A percentile compares a stretch with the other conserved stretches of the same genome.
phyloP scores from a whole-genome alignment of 176 grass and related monocot genomes.

The Ananas comosus region DNA sequence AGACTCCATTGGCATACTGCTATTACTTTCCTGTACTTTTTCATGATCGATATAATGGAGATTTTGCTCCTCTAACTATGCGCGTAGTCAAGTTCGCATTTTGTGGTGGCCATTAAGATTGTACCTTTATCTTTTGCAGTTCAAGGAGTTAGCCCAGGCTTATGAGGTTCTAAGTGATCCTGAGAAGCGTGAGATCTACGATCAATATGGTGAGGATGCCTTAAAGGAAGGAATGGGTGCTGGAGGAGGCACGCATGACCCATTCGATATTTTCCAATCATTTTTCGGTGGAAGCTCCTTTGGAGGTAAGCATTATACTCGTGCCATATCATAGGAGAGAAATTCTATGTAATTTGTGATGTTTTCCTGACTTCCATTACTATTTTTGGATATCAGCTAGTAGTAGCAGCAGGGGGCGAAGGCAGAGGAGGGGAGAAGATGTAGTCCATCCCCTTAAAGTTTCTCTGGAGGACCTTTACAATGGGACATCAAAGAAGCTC shows the following conservation, averaged over 20 bases:
- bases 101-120: too few relatives aligned
- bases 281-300: slow-evolving; percentile 74
- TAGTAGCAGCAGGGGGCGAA: slow-evolving; percentile 83
- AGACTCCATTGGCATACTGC: too few relatives aligned
- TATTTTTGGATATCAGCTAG: slow-evolving; percentile 37
- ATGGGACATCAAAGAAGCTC: slow-evolving; percentile 88
- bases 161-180: slow-evolving; percentile 95
- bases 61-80: too few relatives aligned
- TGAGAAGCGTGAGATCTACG: slow-evolving; percentile 98
- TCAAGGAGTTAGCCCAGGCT: slow-evolving; percentile 96
- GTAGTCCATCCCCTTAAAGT: slow-evolving; percentile 92
- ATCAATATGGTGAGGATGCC: slow-evolving; percentile 95
- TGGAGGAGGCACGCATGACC: slow-evolving; percentile 52
- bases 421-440: slow-evolving; percentile 95
- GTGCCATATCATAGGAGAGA: not conserved
- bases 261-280: slow-evolving; percentile 98
- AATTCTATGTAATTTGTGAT: slow-evolving; percentile 1
- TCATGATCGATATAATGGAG: too few relatives aligned
- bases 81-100: too few relatives aligned
- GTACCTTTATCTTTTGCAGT: slow-evolving; percentile 37
- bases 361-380: not conserved
- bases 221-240: slow-evolving; percentile 99
- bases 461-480: slow-evolving; percentile 93
- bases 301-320: slow-evolving; percentile 34
- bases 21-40: too few relatives aligned